Base-by-base conservation (phyloP, 1,284 basidiomycete genomes). In the Microbotryum lychnidis-dioicae region DNA sequence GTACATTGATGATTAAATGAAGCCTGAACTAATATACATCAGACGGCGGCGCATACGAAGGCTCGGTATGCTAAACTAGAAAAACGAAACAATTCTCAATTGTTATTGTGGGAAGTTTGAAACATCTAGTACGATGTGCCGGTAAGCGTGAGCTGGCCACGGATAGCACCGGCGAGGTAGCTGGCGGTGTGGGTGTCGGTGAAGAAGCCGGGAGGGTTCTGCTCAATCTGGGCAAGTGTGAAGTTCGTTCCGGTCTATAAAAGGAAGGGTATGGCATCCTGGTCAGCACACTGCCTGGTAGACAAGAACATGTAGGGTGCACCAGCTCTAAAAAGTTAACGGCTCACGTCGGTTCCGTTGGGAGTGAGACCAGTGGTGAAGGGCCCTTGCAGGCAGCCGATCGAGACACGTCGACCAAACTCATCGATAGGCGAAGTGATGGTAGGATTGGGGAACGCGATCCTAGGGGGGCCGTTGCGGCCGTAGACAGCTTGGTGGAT, bases 401-500 rank as follows among this genome's bases (percentile, higher is more conserved):
- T 61, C 2, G 69, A 71, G 8, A 64, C 65, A n/a, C 74, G 62
- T 50, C 71, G 65, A 12, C 66, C 72, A 55, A 65, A 71, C 62
- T 70, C 69, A 50, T 72, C 70, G 54, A 73, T 48, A 50, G 64
- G 61, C 1, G 61, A 66, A 20, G 52, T 52, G 31, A 54, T 54
- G 3, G 63, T 68, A 7, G 74, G 73, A 70, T 77, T 75, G 42
- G 73, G 72, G 70, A 75, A 75, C 9, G 74, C 74, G 60, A 76
- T 62, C 14, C 74, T 61, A 46, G 76, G 76, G 21, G 75, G 76
- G 33, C 76, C 76, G 18, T 70, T 66, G 7, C 54, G 52, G n/a
- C 76, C 76, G 4, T 44, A 56, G 20, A 60, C 60, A 25, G 72
- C 73, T 55, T 75, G 60, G 68, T 76, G 75, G 57, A 75, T 75